Evolutionary conservation across 257 asterid genomes (phyloP), one percentile per base, ranked within the genome.

Genomic region (Fraxinus americana): DNA sequence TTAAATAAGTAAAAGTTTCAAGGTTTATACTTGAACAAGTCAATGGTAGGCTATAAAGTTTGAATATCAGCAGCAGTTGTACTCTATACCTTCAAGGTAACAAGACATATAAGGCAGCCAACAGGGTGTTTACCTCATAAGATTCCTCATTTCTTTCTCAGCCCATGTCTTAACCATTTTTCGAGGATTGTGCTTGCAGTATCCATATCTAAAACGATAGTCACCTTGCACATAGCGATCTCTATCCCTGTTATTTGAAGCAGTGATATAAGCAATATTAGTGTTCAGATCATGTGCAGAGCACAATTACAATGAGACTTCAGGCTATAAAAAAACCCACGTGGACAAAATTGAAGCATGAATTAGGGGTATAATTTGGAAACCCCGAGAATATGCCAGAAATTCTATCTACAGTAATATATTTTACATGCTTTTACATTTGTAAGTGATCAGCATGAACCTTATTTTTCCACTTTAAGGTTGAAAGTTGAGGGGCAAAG

Each of bases 151-250:
- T 90, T 93, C 99, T 82, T 95, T 95, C 89, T 95, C 98, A 75
- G 99, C 97, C 98, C 98, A 95, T 30, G 97, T 91, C 82, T 93
- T 90, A 36, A 95, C 99, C 99, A 95, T 95, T 85, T 95, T 91
- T 67, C 98, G 83, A 35, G 99, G 98, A 80, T 95, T 95, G 86
- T 90, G 94, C 89, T 91, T 95, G 91, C 98, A 93, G 85, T 93
- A 92, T 77, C 97, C 97, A 81, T 85, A 80, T 87, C 98, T 87
- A 77, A 95, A 95, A 70, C 97, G 89, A 75, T 91, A 93, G 86
- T 95, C 98, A 77, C 99, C 99, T 83, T 95, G 98, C 50, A 95
- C 98, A 67, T 95, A 95, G 61, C 96, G 92, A 85, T 95, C 98
- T 87, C 99, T 86, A 76, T 95, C 99, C 92, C 98, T 95, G 96